Evolutionary conservation across 2,329 filamentous ascomycete genomes (phyloP), one percentile per base, ranked within the genome.

Genomic region (Fusarium robinianum): DNA sequence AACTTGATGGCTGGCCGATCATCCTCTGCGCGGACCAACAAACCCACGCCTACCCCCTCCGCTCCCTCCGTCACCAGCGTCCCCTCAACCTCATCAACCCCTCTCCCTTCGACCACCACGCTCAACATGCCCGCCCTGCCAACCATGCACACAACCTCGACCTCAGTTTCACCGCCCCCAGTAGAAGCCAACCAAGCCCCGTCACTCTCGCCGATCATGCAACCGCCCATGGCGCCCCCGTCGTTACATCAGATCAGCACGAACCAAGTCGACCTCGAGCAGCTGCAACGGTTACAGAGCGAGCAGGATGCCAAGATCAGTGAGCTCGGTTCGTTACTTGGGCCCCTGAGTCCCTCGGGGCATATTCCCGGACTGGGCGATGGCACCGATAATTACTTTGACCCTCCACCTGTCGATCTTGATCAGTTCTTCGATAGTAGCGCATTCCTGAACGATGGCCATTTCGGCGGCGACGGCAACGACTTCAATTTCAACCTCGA

Each of bases 321-420:
- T 49, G 83, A 88, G 45, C 75, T 96, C 8, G 83, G 83, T 37
- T 83, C 81, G 41, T 72, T 90, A 11, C 77, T 96, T 6, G 84
- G 87, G 6, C 90, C 90, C 0, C 76, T 95, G 9, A 91, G 85
- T 60, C 90, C 90, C 0, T 88, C 82, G 1, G 90, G 89, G 5
- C 79, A 80, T 11, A 88, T 95, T 23, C 87, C 89, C 2, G 88
- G 88, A 5, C 67, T 94, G 2, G 73, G 72, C 17, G 75, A 78
- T 3, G 63, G 57, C 11, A 44, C 54, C 14, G 66, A 63, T 12
- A 62, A 60, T 22, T 65, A 66, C 51, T 69, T 71, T 58, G 61
- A 71, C 44, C 46, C 62, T 23, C 53, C 63, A 8, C 67, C 68
- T 23, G 63, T 76, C 10, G 77, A 80, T 41, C 63, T 79, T 5